These are phyloP conservation scores for Tephrocybe sp. DNA, from an alignment of 768 basidiomycete species.

Conservation along the genomic window DNA sequence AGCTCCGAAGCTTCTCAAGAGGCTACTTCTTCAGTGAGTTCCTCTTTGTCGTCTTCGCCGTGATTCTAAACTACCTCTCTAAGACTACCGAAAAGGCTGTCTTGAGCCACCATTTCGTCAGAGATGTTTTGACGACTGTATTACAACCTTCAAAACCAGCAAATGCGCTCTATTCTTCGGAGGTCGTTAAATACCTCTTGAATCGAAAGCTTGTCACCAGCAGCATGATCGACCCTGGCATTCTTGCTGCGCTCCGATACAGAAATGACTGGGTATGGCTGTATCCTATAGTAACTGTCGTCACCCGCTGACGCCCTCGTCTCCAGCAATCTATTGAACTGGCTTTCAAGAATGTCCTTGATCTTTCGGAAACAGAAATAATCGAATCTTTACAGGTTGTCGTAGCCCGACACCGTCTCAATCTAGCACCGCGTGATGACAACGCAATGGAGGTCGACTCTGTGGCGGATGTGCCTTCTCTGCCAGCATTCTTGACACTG, in stretches of 20 bases:
- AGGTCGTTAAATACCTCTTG: slow-evolving; percentile 59
- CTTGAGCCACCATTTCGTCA: slow-evolving; percentile 54
- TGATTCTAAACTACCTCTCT: not conserved
- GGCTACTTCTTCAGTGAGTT: not conserved
- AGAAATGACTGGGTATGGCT: slow-evolving; percentile 68
- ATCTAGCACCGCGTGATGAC: slow-evolving; percentile 25
- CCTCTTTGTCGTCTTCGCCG: no score
- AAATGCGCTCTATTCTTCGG: slow-evolving; percentile 49
- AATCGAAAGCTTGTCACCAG: slow-evolving; percentile 54
- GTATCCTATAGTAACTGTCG: not conserved
- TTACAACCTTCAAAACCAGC: slow-evolving; percentile 41
- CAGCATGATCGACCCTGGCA: slow-evolving; percentile 60
- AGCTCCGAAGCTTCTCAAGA: slow-evolving; percentile 10
- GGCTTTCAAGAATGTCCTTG: slow-evolving; percentile 54
- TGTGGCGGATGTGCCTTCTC: slow-evolving; percentile 22
- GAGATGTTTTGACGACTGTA: slow-evolving; percentile 52
- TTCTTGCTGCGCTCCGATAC: slow-evolving; percentile 52
- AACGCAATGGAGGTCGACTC: slow-evolving; percentile 42
- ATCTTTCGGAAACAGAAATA: slow-evolving; percentile 67
- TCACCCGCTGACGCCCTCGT: not conserved
- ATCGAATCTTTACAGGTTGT: slow-evolving; percentile 51
- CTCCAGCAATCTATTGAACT: slow-evolving; percentile 45
- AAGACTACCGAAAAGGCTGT: no score
- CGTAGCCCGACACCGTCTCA: slow-evolving; percentile 34
- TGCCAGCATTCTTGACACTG: slow-evolving; percentile 36